Evolutionary conservation across 345 rosid genomes (phyloP).

Genomic region (Cardiospermum halicacabum): DNA sequence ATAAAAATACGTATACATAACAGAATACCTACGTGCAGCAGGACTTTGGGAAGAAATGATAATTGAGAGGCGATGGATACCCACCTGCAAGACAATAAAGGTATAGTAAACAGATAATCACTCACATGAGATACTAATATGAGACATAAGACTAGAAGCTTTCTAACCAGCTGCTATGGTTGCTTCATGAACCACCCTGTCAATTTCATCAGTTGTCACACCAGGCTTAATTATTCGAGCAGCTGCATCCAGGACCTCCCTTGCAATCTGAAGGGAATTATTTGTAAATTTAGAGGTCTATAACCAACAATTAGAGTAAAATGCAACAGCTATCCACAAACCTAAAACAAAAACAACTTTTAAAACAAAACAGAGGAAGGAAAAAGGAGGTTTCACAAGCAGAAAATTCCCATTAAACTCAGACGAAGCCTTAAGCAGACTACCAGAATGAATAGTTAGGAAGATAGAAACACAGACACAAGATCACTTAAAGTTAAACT

Average conservation of each 20-base stretch:
- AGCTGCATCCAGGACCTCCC: slow-evolving; percentile 91
- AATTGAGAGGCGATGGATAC: slow-evolving; percentile 97
- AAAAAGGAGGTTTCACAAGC: not conserved
- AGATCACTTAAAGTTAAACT: slow-evolving; percentile 20
- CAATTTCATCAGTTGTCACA: slow-evolving; percentile 95
- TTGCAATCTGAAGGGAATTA: slow-evolving; percentile 50
- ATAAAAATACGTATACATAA: slow-evolving; percentile 16
- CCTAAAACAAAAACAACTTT: not conserved
- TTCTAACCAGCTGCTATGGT: slow-evolving; percentile 75
- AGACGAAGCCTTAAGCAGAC: too few species aligned
- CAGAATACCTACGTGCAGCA: slow-evolving; percentile 97
- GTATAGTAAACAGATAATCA: not conserved
- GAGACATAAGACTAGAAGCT: not conserved
- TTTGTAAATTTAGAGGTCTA: not conserved
- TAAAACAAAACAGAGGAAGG: not conserved
- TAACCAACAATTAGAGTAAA: not conserved
- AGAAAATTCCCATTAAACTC: not conserved
- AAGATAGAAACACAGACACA: not conserved
- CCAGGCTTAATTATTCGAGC: slow-evolving; percentile 76
- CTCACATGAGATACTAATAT: not conserved
- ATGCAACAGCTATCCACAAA: not conserved
- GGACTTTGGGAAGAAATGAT: slow-evolving; percentile 93
- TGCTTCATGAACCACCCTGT: slow-evolving; percentile 85
- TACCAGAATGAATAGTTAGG: not conserved
- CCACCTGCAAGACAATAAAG: slow-evolving; percentile 54